Base-by-base conservation (phyloP, 176 grass and related monocot species). In the Aechmea fasciata region DNA sequence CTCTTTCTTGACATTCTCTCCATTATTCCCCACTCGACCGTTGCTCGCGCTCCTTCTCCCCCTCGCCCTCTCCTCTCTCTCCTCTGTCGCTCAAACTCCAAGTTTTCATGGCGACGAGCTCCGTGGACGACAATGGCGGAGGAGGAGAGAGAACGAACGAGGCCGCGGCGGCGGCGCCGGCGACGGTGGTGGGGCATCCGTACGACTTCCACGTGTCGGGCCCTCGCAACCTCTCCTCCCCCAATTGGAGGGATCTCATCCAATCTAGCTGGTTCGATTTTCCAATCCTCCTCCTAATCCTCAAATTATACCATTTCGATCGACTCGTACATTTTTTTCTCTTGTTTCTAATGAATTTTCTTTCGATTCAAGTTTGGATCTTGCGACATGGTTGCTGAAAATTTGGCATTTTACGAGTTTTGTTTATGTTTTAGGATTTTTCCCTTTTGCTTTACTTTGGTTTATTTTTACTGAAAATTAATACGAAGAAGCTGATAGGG, bases 221-320 rank as follows among this genome's bases (percentile, higher is more conserved):
- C 20, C 91, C 85, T 48, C 91, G 87, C 53, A 76, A 91, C 68
- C 80, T 96, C 69, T 80, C 91, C 75, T 83, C 64, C n/a, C 91
- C 91, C 3, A 75, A 87, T 65, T 96, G 91, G 91, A 84, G 91
- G 59, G 87, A 96, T 70, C 87, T 96, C 81, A 87, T 96, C 69
- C 81, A 70, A 12, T 88, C 91, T 19, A 88, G 83, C 78, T 96
- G 91, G 87, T 84, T 48, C 25, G 66, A 49, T 10, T 77, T 57
- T 48, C 13, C 50, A 65, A 3, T 19, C 76, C 49, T 53, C 68
- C 11, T 69, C 14, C 1, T 2, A 48, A 49, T 18, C 49, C 15
- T 59, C 18, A 70, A 68, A 14, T 74, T 11, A 14, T 22, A 11
- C 53, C 57, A 18, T 57, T 11, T 63, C 3, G 52, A 15, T 9